Evolutionary conservation across 176 grass and related monocot genomes (phyloP), one percentile per base, ranked within the genome.

Genomic region (Oryza nivara): DNA sequence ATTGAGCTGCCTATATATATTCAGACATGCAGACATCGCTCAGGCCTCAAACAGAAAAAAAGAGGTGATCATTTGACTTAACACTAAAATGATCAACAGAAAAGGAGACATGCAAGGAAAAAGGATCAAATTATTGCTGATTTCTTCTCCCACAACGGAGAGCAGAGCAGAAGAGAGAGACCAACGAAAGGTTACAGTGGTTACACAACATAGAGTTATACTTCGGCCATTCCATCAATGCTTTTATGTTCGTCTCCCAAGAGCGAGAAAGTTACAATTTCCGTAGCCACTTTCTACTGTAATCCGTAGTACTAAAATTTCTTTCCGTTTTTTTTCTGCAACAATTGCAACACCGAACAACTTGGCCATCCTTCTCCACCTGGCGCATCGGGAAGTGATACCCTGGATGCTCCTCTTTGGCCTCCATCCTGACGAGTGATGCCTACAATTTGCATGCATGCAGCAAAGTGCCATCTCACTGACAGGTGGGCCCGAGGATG

Each of bases 321-420:
- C 54, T 20, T 58, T 58, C n/a, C 54, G 47, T 49, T 49, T 58
- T 32, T 32, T 58, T 9, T 58, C 5, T 19, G 51, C 54, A n/a
- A n/a, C 5, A 38, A 0, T 14, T 35, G 64, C 61, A 67, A 80
- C 44, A 7, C 25, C 23, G 35, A n/a, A 36, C 7, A 84, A 9
- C 45, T 47, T 9, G 11, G 11, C 54, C 54, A 58, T 58, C 36
- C 36, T 38, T 58, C 54, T 58, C 65, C 78, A 83, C 73, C 8
- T 72, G 80, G 73, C 67, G 2, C 65, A 60, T 58, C 17, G 66
- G 79, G 47, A 70, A 81, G 32, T 56, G 79, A 40, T 23, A 41
- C 47, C 47, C 26, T 81, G 47, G 79, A 70, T 69, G 65, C 10
- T 80, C 78, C 25, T 35, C 78, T 22, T 49, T 80, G 63, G 63